Base-by-base conservation (phyloP, 352 stramenopile species). In the Globisporangium yorkense region DNA sequence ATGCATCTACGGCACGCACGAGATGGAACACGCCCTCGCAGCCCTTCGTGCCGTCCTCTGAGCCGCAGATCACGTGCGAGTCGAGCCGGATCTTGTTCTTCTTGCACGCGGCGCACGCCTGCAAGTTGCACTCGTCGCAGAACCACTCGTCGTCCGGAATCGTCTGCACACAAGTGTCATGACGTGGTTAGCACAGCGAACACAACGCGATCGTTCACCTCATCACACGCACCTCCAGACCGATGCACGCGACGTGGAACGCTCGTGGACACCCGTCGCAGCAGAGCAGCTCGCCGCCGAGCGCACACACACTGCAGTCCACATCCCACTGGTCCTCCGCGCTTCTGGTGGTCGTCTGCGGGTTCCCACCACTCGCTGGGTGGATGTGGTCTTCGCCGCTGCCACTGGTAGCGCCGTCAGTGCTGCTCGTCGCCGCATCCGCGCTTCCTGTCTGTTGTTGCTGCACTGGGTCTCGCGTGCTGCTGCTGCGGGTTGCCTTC, bases 251-350 rank as follows among this genome's bases (percentile, higher is more conserved):
- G 6, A 81, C 59, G 72, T 98, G 95, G 70, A 97, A 98, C 7
- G 89, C 83, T 45, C 90, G 74, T 3, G 93, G 93, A 58, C 95
- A 98, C 15, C 84, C 87, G 59, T 95, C 88, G 60, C 95, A 98
- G 65, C 84, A 95, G 1, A 97, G 68, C 18, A 97, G 44, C 55
- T 96, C 81, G 3, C 90, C 91, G n/a, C 78, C 79, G 16, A 87
- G 74, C 5, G 64, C 59, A 58, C 95, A 98, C 0, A 95, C 76
- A 51, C 77, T 81, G 65, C 95, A 98, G 59, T 94, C 83, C 40
- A 90, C 75, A 61, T 96, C 83, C 87, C 87, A 96, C 56, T 92
- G 77, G 44, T 95, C 85, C 39, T 87, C 78, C 2, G 71, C 51
- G 41, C 56, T 72, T 59, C 74, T 87, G 10, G 65, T 87, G 10